Percentiles rank a stretch among this genome's conserved stretches.
These are phyloP conservation scores for Alternaria ventricosa DNA, from an alignment of 2,329 filamentous ascomycete species.

Conservation along the genomic window DNA sequence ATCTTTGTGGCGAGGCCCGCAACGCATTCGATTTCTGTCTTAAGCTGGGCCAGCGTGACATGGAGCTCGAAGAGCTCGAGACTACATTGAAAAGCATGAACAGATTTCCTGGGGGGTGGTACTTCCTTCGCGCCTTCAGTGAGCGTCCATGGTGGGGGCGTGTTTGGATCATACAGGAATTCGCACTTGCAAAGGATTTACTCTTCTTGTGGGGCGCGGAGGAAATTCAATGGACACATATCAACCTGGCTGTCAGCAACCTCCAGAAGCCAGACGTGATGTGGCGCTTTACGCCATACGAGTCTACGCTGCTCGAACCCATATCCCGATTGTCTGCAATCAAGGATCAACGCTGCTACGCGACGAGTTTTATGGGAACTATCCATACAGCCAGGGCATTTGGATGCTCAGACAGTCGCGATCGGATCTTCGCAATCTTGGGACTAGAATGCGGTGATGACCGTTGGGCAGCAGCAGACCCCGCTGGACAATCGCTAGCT, in stretches of 20 bases:
- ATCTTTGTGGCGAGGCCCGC: neutral
- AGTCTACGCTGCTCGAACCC: accelerated
- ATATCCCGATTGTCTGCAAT: neutral
- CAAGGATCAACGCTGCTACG: neutral
- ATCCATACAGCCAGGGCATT: neutral
- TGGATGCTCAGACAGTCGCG: neutral
- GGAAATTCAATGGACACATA: neutral
- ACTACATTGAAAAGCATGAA: neutral
- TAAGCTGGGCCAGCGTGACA: neutral
- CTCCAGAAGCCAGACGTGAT: accelerated
- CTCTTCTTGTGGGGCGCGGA: neutral
- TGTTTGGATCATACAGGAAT: neutral
- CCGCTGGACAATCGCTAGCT: neutral
- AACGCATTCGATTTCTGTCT: neutral
- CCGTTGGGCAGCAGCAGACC: neutral
- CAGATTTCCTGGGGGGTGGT: no score
- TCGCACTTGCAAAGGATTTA: neutral
- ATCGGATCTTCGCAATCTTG: neutral
- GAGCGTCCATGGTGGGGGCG: neutral
- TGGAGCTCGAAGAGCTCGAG: neutral
- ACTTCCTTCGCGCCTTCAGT: no score
- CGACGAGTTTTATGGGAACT: neutral
- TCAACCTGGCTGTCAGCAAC: neutral
- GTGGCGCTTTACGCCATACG: accelerated
- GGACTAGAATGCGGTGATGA: neutral